phyloP scores from a whole-genome alignment of 345 rosid species.

The Salix brachista region DNA sequence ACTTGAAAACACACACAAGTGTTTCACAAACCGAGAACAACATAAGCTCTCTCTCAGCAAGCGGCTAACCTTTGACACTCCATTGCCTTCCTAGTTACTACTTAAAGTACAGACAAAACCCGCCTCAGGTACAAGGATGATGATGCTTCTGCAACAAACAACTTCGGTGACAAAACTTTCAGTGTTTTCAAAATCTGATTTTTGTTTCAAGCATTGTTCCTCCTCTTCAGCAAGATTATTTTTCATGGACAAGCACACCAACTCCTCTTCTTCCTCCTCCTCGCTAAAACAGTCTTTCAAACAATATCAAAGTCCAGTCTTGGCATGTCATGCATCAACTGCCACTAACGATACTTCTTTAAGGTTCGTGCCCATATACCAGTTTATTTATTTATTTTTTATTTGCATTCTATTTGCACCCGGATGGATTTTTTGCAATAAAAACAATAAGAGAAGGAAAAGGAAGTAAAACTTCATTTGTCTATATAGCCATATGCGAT shows the following conservation, averaged over 20 bases:
- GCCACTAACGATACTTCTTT: conserved; percentile 1
- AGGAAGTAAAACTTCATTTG: too few species aligned
- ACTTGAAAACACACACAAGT: neutral
- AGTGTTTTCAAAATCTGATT: neutral
- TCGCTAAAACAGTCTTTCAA: neutral
- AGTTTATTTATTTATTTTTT: neutral
- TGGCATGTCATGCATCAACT: conserved; percentile 1
- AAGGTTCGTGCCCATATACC: neutral
- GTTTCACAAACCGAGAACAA: too few species aligned
- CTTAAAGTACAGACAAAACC: neutral
- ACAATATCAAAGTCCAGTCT: neutral
- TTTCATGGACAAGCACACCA: conserved; percentile 8
- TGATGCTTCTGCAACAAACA: conserved; percentile 1
- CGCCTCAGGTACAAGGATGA: neutral
- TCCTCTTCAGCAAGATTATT: neutral
- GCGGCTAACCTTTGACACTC: neutral
- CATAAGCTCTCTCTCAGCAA: too few species aligned
- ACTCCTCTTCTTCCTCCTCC: neutral
- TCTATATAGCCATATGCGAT: neutral
- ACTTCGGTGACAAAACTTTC: neutral
- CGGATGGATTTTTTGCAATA: neutral
- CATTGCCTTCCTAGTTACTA: neutral
- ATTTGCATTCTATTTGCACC: neutral
- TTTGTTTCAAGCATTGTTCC: conserved; percentile 2
- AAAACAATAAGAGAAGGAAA: too few species aligned